Evolutionary conservation across 768 basidiomycete genomes (phyloP).

Genomic region (Lentinula raphanica): DNA sequence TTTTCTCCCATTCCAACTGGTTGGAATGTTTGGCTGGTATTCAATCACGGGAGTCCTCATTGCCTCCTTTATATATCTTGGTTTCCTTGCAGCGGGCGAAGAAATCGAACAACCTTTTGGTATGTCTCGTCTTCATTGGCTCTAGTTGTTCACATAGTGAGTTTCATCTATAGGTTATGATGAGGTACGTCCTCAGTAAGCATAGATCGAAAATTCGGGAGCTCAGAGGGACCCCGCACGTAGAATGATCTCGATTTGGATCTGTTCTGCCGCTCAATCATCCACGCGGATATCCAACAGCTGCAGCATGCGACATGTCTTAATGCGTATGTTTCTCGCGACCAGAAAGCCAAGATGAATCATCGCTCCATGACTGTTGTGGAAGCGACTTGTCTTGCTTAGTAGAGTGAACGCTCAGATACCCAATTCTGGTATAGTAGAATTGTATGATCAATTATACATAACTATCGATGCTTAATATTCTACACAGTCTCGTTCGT

Average conservation of each 20-base stretch:
- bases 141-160: background rate
- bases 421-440: background rate
- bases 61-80: conserved; percentile 68
- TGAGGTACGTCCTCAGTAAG: conserved; percentile 32
- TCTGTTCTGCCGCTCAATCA: conserved; percentile 53
- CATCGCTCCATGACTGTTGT: conserved; percentile 1
- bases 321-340: conserved; percentile 34
- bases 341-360: background rate
- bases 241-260: conserved; percentile 68
- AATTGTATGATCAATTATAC: no score
- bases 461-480: background rate
- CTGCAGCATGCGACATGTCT: conserved; percentile 46
- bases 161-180: conserved; percentile 43
- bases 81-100: conserved; percentile 67
- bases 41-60: conserved; percentile 61
- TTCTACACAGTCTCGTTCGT: background rate
- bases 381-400: background rate
- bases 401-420: background rate
- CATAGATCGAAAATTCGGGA: background rate
- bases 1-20: conserved; percentile 72
- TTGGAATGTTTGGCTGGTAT: conserved; percentile 55
- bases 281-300: conserved; percentile 51
- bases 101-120: conserved; percentile 69
- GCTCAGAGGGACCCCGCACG: background rate
- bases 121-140: conserved; percentile 19